phyloP scores from a whole-genome alignment of 2,329 filamentous ascomycete genomes.

The Verticillium tricorpus region DNA sequence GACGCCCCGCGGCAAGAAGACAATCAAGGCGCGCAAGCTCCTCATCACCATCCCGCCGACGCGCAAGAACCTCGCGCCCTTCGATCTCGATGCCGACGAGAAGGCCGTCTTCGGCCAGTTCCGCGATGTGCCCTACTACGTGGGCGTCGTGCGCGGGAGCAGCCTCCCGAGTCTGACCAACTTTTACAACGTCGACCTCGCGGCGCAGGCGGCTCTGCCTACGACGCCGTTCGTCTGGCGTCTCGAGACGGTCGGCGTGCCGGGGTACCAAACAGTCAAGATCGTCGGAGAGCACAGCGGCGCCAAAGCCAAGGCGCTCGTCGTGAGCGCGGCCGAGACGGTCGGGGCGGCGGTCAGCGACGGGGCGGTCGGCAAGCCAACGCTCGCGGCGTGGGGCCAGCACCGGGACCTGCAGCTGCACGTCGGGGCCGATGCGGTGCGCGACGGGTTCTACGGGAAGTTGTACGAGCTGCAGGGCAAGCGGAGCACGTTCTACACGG shows the following conservation, averaged over 20 bases:
- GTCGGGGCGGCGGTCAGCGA: background rate
- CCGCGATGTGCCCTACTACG: conserved; percentile 14
- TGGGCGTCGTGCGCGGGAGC: conserved; percentile 14
- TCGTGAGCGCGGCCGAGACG: background rate
- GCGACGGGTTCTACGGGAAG: conserved; percentile 9
- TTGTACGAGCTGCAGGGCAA: conserved; percentile 9
- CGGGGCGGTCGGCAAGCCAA: background rate
- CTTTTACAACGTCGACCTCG: conserved; percentile 13
- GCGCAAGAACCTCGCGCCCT: conserved; percentile 15
- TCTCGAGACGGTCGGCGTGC: conserved; percentile 13
- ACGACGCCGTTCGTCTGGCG: conserved; percentile 12
- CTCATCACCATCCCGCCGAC: conserved; percentile 22
- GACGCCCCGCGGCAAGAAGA: conserved; percentile 17
- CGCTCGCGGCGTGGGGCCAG: background rate
- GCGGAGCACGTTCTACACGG: background rate
- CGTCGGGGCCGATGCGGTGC: conserved; percentile 4
- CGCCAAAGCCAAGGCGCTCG: conserved; percentile 4
- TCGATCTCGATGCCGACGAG: conserved; percentile 20
- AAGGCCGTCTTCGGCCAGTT: conserved; percentile 20
- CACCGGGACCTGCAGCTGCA: background rate
- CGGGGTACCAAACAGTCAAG: conserved; percentile 14
- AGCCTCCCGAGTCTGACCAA: background rate
- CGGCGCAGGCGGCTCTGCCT: conserved; percentile 7
- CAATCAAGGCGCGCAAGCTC: conserved; percentile 26
- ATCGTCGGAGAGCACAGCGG: conserved; percentile 13